phyloP scores from a whole-genome alignment of 768 basidiomycete genomes.

The Mycena maculata region DNA sequence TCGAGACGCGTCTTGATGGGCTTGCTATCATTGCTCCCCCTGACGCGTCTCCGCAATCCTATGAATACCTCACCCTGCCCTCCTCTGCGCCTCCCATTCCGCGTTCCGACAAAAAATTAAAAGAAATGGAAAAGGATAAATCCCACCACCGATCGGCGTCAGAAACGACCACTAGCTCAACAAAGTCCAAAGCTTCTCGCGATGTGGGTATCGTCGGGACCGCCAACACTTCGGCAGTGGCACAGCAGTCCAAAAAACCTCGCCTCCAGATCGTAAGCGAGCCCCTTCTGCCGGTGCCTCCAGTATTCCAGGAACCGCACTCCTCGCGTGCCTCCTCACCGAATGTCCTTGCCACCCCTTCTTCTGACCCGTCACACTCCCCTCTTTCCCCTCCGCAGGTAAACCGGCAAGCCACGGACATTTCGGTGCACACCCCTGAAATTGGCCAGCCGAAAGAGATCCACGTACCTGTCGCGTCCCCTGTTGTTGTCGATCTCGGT shows the following conservation, averaged over 20 bases:
- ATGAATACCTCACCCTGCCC: constrained; percentile 66
- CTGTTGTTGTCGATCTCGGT: constrained; percentile 65
- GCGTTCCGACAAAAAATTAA: too few relatives aligned
- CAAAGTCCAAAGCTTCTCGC: constrained; percentile 45
- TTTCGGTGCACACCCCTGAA: constrained; percentile 63
- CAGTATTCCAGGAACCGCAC: constrained; percentile 49
- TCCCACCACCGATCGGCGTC: constrained; percentile 62
- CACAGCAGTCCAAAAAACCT: constrained; percentile 31
- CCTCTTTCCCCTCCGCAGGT: constrained; percentile 4
- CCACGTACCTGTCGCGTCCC: constrained; percentile 68
- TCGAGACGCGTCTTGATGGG: constrained; percentile 56
- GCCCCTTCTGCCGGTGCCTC: constrained; percentile 38
- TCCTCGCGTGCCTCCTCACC: constrained; percentile 37
- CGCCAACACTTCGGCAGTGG: constrained; percentile 16
- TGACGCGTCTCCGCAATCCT: constrained; percentile 67
- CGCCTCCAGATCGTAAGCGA: constrained; percentile 42
- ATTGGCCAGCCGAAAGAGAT: constrained; percentile 74
- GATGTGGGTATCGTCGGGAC: constrained; percentile 66
- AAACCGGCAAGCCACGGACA: constrained; percentile 44
- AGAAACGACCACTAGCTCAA: constrained; percentile 50
- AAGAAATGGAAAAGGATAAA: constrained; percentile 19
- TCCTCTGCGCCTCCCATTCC: constrained; percentile 55
- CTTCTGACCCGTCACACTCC: constrained; percentile 24
- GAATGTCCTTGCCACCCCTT: constrained; percentile 19
- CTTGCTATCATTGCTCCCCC: constrained; percentile 80